phyloP scores from a whole-genome alignment of 176 grass and related monocot species.

The Ampelocalamus luodianensis region DNA sequence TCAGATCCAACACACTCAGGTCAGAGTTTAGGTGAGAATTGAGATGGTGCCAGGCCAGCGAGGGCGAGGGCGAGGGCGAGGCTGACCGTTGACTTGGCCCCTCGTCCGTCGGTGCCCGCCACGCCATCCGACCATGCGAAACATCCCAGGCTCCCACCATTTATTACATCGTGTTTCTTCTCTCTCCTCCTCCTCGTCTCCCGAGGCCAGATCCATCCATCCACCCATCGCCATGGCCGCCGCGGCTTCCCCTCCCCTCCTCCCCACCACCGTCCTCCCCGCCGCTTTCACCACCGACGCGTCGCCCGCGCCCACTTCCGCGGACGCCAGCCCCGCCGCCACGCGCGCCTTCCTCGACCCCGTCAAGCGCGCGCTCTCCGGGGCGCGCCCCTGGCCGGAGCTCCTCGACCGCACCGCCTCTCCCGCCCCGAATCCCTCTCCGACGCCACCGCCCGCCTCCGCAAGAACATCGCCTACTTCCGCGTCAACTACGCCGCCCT shows the following conservation, averaged over 20 bases:
- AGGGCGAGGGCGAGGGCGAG: too few relatives aligned
- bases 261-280: conserved; percentile 24
- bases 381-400: conserved; percentile 54
- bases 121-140: too few relatives aligned
- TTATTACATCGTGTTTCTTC: too few relatives aligned
- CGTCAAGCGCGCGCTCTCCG: conserved; percentile 42
- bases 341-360: conserved; percentile 49
- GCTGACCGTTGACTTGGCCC: too few relatives aligned
- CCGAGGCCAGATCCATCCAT: too few relatives aligned
- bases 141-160: too few relatives aligned
- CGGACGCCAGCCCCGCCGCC: conserved; percentile 14
- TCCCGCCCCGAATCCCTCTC: conserved; percentile 51
- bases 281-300: not conserved
- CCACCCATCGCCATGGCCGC: conserved; percentile 22
- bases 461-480: conserved; percentile 85
- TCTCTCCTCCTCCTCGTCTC: too few relatives aligned
- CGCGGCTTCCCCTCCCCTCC: conserved; percentile 28
- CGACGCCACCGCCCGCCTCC: conserved; percentile 59
- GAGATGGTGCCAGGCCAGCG: too few relatives aligned
- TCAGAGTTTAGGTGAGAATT: too few relatives aligned
- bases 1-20: too few relatives aligned
- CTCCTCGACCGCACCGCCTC: conserved; percentile 54
- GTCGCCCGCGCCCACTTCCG: not conserved
- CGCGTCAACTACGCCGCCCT: conserved; percentile 78
- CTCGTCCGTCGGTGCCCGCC: too few relatives aligned